Base-by-base conservation (phyloP, 345 rosid genomes). In the Cardamine occulta region DNA sequence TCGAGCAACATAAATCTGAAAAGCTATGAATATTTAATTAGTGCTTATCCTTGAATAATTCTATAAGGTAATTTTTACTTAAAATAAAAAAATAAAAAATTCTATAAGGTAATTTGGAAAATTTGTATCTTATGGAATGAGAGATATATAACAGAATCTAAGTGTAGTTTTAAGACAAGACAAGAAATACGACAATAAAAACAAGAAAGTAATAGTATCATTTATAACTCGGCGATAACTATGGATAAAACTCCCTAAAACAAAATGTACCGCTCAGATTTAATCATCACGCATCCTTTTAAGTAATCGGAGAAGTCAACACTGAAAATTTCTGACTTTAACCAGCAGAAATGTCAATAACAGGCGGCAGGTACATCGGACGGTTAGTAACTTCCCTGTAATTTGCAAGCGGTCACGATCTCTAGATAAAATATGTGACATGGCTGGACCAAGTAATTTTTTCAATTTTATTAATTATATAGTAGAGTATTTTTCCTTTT, bases 201-300 rank as follows among this genome's bases (percentile, higher is more conserved):
- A 10, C 35, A 32, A 7, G 8, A 32, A 32, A 32, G 35, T 11
- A 59, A 6, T 34, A 34, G 1, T 18, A 59, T 21, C n/a, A n/a
- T 14, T 18, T 61, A 39, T 60, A 8, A n/a, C 5, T 59, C 10
- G 63, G 18, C 14, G 4, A 56, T 8, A 24, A 29, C 7, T 29
- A 4, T 63, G 18, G 53, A 52, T 9, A 19, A 28, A 55, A 40
- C 60, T 19, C 19, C 19, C 19, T 19, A 54, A 31, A 60, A 48
- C 55, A 63, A 73, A 73, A 42, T 23, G 37, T 40, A 49, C 64
- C 70, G 74, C 21, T 52, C 31, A 54, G 80, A 68, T 49, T 44
- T 39, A 42, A 52, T 68, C 55, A 75, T 75, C 56, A 75, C 69
- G 74, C 68, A n/a, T 52, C 19, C 21, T 52, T n/a, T 68, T n/a